Evolutionary conservation across 345 rosid genomes (phyloP), one percentile per base, ranked within the genome.

Genomic region (Populus alba): DNA sequence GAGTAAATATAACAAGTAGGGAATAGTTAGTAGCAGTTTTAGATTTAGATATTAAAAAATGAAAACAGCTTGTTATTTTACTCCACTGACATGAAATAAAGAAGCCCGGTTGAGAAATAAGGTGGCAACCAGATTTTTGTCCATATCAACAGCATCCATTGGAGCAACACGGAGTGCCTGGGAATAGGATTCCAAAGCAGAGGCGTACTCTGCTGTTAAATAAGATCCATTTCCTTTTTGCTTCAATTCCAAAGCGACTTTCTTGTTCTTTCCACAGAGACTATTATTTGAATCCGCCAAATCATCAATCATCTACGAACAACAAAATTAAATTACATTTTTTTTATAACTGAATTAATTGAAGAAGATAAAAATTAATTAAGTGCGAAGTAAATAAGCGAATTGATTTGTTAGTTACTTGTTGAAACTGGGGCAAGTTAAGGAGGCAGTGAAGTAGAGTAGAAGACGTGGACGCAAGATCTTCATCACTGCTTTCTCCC

Each of bases 81-180:
- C 47, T 41, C 15, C 12, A 41, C 83, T 79, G 68, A 91, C 96
- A 62, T 88, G 89, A 39, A 91, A 87, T 39, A 83, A 81, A 41
- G 89, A 87, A 68, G 97, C 97, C 45, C 98, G 83, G 74, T 94
- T 94, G 74, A 92, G 80, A 80, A 83, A 92, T 68, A 92, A 83
- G 35, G 91, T 80, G 8, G 98, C 94, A 63, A 89, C 88, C 67
- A 94, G 90, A 88, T 85, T 90, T 80, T 82, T 94, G 45, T 80
- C 92, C 70, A 7, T 77, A n/a, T 91, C 97, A 59, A 72, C 75
- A 79, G 86, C 86, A 69, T 84, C 82, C 45, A 61, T 22, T 20
- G 97, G 98, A 84, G 97, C 92, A 78, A 87, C 77, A 41, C 94
- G 91, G 73, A 92, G 86, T 41, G 98, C 98, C 90, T 92, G 86